phyloP scores from a whole-genome alignment of 2,329 filamentous ascomycete genomes.

The Talaromyces sp. region DNA sequence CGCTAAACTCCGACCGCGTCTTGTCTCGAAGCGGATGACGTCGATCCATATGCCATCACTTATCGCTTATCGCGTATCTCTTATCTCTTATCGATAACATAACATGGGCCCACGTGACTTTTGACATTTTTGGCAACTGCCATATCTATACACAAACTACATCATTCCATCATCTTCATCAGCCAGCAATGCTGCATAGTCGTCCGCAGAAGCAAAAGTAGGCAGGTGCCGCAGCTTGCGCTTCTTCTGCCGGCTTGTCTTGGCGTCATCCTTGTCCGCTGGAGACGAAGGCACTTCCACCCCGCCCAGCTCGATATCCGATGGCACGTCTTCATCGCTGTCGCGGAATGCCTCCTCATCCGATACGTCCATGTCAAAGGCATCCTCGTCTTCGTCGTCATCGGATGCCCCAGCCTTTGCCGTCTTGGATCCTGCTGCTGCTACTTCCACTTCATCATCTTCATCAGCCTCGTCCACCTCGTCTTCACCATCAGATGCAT shows the following conservation, averaged over 20 bases:
- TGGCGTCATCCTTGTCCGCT: conserved; percentile 34
- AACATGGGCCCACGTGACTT: neutral
- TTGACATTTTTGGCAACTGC: neutral
- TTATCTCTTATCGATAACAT: neutral
- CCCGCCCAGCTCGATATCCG: conserved; percentile 43
- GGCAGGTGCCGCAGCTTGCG: conserved; percentile 86
- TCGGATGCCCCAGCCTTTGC: conserved; percentile 19
- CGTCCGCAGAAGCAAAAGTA: conserved; percentile 87
- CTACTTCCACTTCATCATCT: conserved; percentile 22
- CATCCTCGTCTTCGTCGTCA: conserved; percentile 52
- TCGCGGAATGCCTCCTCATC: conserved; percentile 45
- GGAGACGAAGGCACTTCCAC: conserved; percentile 31
- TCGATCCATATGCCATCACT: neutral
- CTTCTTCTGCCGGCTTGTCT: conserved; percentile 54
- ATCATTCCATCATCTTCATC: conserved; percentile 56
- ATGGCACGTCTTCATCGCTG: conserved; percentile 53
- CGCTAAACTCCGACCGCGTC: neutral
- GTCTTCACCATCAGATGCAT: conserved; percentile 45
- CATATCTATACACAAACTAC: conserved; percentile 15
- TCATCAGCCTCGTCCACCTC: conserved; percentile 33
- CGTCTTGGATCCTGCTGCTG: conserved; percentile 17
- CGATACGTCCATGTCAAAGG: conserved; percentile 47
- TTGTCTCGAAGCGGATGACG: neutral
- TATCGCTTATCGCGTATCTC: neutral
- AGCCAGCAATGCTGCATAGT: conserved; percentile 82